Evolutionary conservation across 306 rosid species (phyloP), one percentile per base, ranked within the genome.

Genomic region (Canavalia gladiata): DNA sequence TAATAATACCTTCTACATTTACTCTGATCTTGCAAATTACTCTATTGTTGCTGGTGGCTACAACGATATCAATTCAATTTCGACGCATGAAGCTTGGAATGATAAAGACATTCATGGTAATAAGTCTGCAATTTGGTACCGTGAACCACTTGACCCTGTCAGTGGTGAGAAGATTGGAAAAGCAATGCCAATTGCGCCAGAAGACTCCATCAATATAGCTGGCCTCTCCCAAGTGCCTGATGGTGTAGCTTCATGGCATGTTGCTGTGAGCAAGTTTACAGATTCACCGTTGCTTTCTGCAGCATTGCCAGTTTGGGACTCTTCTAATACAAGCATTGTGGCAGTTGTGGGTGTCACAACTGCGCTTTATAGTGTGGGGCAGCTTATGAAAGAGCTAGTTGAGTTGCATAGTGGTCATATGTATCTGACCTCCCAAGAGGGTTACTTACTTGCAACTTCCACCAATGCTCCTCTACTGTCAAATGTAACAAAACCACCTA

Each of bases 331-430:
- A 82, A 95, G 88, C 77, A 89, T 92, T 71, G 93, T 90, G 47
- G 99, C 99, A 7, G 99, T 95, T 52, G 99, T 95, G 71, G 98
- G 99, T 8, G 98, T 93, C 55, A 95, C 97, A 11, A 92, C 98
- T 3, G 93, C 99, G 42, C 89, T 95, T 55, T 95, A 87, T 80
- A 90, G 99, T 58, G 96, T 95, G 35, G 99, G 98, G 6, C 98
- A 93, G 79, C 78, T 95, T 60, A 95, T 95, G 99, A 93, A 90
- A 81, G 98, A 95, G 68, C 93, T 93, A 46, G 99, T 95, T 46
- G 99, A 93, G 71, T 80, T 81, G 73, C 98, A 95, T 54, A 88
- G 93, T 52, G 98, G 98, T 18, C 94, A 95, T 77, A 95, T 95
- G 83, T 95, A 95, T 68, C 82, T 95, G 75, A 95, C 99, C 12